These are phyloP conservation scores for Orbilia brochopaga DNA, from an alignment of 2,329 filamentous ascomycete genomes.

Conservation along the genomic window DNA sequence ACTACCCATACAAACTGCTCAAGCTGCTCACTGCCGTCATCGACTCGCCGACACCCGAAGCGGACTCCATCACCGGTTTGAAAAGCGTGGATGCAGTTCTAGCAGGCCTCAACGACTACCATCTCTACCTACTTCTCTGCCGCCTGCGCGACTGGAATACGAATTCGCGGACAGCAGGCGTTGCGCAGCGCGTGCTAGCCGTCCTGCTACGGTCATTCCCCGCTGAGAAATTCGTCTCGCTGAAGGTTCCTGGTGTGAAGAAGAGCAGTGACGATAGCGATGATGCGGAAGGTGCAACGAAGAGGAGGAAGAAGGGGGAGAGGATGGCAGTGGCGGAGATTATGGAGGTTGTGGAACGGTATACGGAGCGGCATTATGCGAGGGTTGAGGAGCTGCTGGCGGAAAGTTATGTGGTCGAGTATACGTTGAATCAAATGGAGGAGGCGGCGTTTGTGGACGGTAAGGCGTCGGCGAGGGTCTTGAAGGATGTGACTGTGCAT, in stretches of 20 bases:
- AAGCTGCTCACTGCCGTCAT: conserved; percentile 82
- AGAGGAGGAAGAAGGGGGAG: conserved; percentile 54
- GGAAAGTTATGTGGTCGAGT: conserved; percentile 92
- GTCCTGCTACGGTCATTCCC: conserved; percentile 81
- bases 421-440: conserved; percentile 65
- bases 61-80: conserved; percentile 60
- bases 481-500: conserved; percentile 31
- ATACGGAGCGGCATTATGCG: conserved; percentile 91
- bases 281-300: conserved; percentile 57
- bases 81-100: conserved; percentile 79
- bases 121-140: conserved; percentile 81
- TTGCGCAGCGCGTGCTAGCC: conserved; percentile 84
- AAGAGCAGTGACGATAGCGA: conserved; percentile 55
- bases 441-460: conserved; percentile 53
- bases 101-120: conserved; percentile 77
- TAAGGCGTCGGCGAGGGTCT: conserved; percentile 18
- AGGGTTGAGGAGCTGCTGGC: conserved; percentile 87
- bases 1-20: conserved; percentile 87
- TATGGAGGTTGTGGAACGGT: conserved; percentile 81
- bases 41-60: conserved; percentile 60
- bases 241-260: conserved; percentile 61
- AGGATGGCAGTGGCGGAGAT: conserved; percentile 71
- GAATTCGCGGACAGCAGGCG: conserved; percentile 81
- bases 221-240: conserved; percentile 73
- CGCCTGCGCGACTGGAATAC: conserved; percentile 96